Conservation (phyloP, 768 basidiomycete genomes). For the Rubroboletus pulcherrimus region DNA sequence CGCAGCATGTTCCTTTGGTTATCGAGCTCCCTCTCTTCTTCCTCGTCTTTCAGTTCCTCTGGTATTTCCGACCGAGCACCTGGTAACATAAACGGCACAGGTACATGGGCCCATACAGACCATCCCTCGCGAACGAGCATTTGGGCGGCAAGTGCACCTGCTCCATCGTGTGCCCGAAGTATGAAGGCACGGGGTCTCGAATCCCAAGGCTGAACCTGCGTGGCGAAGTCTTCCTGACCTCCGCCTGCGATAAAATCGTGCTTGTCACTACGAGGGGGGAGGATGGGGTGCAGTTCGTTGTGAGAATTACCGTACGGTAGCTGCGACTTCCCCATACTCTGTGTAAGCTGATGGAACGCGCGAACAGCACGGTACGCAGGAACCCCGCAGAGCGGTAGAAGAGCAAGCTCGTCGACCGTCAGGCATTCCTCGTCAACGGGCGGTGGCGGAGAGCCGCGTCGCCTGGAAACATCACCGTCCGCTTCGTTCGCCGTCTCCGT, state of each 20-base stretch:
- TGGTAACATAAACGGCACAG: constrained; percentile 32
- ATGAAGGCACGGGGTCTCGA: constrained; percentile 50
- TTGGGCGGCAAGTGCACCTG: constrained; percentile 74
- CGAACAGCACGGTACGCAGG: constrained; percentile 81
- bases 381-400: constrained; percentile 75
- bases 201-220: constrained; percentile 8
- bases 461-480: constrained; percentile 6
- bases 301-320: constrained; percentile 25
- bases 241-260: constrained; percentile 26
- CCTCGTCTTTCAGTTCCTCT: constrained; percentile 31
- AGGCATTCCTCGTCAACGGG: constrained; percentile 23
- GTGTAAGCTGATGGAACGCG: constrained; percentile 46
- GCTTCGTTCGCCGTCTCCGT: constrained; percentile 9
- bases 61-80: constrained; percentile 35
- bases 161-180: constrained; percentile 68
- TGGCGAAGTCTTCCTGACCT: constrained; percentile 15
- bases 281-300: constrained; percentile 26
- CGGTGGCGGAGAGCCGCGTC: constrained; percentile 7
- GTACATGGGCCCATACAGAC: constrained; percentile 70
- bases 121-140: constrained; percentile 70
- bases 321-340: constrained; percentile 20
- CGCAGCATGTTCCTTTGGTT: constrained; percentile 41
- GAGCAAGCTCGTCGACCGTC: constrained; percentile 70
- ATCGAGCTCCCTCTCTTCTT: constrained; percentile 35
- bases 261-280: constrained; percentile 22